Percentiles rank a stretch among this genome's conserved stretches.
Conservation (phyloP, 2,329 filamentous ascomycete species). For the Fusarium luffae region DNA sequence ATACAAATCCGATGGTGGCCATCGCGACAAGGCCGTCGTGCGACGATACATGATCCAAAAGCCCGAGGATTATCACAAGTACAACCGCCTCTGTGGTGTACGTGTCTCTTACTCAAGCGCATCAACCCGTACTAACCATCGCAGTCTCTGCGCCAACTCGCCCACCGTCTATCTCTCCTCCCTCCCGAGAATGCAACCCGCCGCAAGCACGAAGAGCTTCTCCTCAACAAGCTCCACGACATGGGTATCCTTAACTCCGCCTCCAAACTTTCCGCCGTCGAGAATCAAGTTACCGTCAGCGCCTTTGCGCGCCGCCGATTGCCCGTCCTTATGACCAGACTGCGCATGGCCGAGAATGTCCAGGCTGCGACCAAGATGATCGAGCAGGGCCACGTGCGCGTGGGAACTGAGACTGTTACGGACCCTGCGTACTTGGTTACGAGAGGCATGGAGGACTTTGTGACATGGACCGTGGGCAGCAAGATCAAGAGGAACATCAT, state of each 20-base stretch:
- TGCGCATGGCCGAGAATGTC: constrained; percentile 92
- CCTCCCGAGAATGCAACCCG: constrained; percentile 82
- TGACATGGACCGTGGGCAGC: constrained; percentile 94
- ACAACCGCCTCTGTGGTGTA: constrained; percentile 75
- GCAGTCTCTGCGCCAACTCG: constrained; percentile 86
- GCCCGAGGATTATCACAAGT: constrained; percentile 81
- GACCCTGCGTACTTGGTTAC: constrained; percentile 92
- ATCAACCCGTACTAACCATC: constrained; percentile 13
- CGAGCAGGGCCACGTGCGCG: constrained; percentile 92
- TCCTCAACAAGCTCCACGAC: constrained; percentile 91
- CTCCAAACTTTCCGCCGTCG: constrained; percentile 84
- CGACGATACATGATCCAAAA: constrained; percentile 93
- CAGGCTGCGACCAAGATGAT: constrained; percentile 87
- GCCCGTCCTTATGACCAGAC: constrained; percentile 89
- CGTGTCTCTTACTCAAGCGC: constrained; percentile 47
- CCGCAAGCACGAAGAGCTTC: constrained; percentile 83
- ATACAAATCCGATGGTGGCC: constrained; percentile 88
- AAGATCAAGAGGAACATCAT: constrained; percentile 98
- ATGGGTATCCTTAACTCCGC: constrained; percentile 86
- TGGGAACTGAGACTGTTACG: constrained; percentile 89
- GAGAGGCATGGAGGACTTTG: constrained; percentile 91
- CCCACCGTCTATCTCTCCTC: constrained; percentile 86
- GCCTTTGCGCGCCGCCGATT: constrained; percentile 86
- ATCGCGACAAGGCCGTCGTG: constrained; percentile 83
- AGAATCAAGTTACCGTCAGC: constrained; percentile 88